Evolutionary conservation across 768 basidiomycete genomes (phyloP), one percentile per base, ranked within the genome.

Genomic region (Tubosaeta sp.): DNA sequence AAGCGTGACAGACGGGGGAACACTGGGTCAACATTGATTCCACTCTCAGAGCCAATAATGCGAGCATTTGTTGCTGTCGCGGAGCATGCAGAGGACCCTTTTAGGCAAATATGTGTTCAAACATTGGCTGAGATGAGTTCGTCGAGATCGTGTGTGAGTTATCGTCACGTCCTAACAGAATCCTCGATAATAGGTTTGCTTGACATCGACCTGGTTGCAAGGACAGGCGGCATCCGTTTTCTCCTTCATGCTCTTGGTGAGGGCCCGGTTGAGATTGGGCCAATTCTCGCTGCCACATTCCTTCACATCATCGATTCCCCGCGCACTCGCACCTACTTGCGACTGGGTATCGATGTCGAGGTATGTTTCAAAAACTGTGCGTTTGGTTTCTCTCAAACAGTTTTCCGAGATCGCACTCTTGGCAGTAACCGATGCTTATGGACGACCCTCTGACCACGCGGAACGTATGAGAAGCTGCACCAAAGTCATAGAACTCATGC

Each of bases 11-110:
- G 72, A 38, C 65, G 73, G 24, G 69, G 71, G 19, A 69, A 69
- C 34, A 54, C 53, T 9, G 74, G 73, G 10, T 61, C 73, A 10
- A 76, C 77, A 11, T 65, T 66, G 3, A 77, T 87, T 4, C 84
- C 83, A 12, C 65, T 93, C 44, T 85, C 87, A 7, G 83, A 89
- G 59, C 73, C 83, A 25, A 79, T 93, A 45, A 81, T 97, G 72
- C 82, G 96, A 29, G 89, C 91, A 11, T 71, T 98, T n/a, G 82
- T 97, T 35, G 90, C 94, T 9, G 82, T 96, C 12, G 93, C 94
- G 0, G 96, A 99, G 66, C 88, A 92, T 51, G 76, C 81, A 10
- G 96, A 98, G 57, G 96, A 98, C 60, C 85, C 88, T 1, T 89
- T 98, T 62, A 77, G 87, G 51, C 75, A 79, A 1, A 81, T 92